phyloP scores from a whole-genome alignment of 2,329 filamentous ascomycete species.

The Ceratocystis variospora region DNA sequence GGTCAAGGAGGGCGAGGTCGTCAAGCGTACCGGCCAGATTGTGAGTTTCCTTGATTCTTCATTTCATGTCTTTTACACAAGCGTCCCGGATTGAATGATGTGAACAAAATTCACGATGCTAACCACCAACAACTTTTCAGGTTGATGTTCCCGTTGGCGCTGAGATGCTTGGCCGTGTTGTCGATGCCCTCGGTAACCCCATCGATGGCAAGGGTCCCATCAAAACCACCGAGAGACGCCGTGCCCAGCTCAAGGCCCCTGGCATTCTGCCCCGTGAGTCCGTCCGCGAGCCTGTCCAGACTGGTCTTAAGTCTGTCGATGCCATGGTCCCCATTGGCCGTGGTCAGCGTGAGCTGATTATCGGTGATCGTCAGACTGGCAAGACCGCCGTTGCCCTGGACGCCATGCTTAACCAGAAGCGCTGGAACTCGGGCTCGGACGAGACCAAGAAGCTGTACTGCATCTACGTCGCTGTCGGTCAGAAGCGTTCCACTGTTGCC shows the following conservation, averaged over 20 bases:
- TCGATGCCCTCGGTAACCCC: constrained; percentile 97
- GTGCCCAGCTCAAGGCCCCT: constrained; percentile 97
- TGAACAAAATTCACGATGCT: not conserved
- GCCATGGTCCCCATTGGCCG: constrained; percentile 99
- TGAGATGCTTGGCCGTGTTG: constrained; percentile 91
- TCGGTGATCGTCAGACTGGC: constrained; percentile 99
- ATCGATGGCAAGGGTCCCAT: constrained; percentile 98
- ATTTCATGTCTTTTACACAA: too few species aligned
- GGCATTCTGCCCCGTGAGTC: constrained; percentile 94
- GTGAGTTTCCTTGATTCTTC: constrained; percentile 41
- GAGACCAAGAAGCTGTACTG: constrained; percentile 99
- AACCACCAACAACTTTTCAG: constrained; percentile 34
- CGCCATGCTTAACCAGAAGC: constrained; percentile 97
- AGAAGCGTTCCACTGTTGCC: constrained; percentile 98
- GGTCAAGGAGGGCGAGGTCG: constrained; percentile 97
- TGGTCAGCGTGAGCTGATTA: constrained; percentile 99
- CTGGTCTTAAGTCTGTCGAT: constrained; percentile 97
- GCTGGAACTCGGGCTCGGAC: constrained; percentile 79
- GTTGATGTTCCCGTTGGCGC: constrained; percentile 91
- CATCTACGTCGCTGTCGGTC: constrained; percentile 95
- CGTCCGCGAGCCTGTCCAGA: constrained; percentile 98
- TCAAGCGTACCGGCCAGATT: constrained; percentile 99
- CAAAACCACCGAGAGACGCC: constrained; percentile 79
- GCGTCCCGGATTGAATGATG: too few species aligned
- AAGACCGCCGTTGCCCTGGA: constrained; percentile 98